Conservation (phyloP, 192 early-diverging fungal genomes). For the Geranomyces variabilis region DNA sequence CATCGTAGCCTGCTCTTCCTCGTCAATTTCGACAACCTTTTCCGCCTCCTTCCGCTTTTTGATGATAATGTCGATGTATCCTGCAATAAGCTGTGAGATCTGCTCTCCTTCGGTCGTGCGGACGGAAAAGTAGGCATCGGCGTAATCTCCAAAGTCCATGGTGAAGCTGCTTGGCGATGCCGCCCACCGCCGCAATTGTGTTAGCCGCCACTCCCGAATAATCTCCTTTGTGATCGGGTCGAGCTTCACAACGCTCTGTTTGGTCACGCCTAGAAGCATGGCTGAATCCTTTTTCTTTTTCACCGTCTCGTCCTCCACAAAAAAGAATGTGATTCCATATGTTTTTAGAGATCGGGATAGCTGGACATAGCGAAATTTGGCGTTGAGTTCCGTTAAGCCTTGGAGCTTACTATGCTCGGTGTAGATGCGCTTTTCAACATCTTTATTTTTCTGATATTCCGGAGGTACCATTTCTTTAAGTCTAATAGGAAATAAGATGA, state of each 20-base stretch:
- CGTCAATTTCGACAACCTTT: constrained; percentile 53
- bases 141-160: constrained; percentile 67
- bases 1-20: constrained; percentile 55
- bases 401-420: constrained; percentile 60
- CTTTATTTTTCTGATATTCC: constrained; percentile 55
- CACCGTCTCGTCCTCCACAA: constrained; percentile 47
- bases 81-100: constrained; percentile 61
- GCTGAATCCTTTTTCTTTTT: constrained; percentile 53
- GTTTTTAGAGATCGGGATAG: constrained; percentile 59
- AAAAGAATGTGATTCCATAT: constrained; percentile 65
- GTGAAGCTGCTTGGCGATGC: constrained; percentile 59
- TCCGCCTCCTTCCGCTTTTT: constrained; percentile 61
- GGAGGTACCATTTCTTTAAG: constrained; percentile 55
- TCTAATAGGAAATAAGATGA: constrained; percentile 14
- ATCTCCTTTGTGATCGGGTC: constrained; percentile 62
- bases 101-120: constrained; percentile 62
- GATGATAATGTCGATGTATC: constrained; percentile 69
- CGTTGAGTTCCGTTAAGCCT: constrained; percentile 58
- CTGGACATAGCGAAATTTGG: constrained; percentile 64
- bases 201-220: constrained; percentile 56
- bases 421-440: constrained; percentile 55
- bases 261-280: constrained; percentile 60
- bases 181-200: constrained; percentile 62
- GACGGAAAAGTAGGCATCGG: constrained; percentile 58
- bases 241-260: constrained; percentile 53